Evolutionary conservation across 495 filamentous ascomycete genomes (phyloP).

Genomic region (Annulohypoxylon nitens): DNA sequence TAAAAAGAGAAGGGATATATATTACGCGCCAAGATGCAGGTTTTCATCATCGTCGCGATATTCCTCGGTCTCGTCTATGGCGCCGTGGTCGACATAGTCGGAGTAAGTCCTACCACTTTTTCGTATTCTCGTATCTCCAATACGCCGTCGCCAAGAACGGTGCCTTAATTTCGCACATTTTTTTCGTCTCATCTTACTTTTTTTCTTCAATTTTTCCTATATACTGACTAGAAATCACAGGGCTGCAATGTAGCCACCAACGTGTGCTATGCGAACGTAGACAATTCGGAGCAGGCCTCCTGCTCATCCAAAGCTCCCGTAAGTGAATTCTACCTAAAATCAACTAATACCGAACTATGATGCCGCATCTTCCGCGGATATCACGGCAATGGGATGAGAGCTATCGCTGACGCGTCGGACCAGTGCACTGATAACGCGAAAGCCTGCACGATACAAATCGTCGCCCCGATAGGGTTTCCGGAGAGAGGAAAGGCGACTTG

Average conservation of each 20-base stretch:
- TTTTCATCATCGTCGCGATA: constrained; percentile 10
- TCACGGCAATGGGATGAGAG: not conserved
- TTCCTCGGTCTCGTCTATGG: constrained; percentile 9
- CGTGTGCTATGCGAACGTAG: constrained; percentile 14
- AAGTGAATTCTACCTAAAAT: not conserved
- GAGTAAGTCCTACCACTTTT: not conserved
- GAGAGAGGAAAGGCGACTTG: constrained; percentile 9
- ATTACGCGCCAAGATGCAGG: not conserved
- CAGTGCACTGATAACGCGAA: constrained; percentile 11
- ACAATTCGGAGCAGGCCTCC: constrained; percentile 11
- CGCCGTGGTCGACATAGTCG: constrained; percentile 14
- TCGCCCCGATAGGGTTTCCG: constrained; percentile 11
- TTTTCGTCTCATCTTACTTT: not conserved
- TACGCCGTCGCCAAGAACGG: not conserved
- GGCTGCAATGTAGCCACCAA: constrained; percentile 12
- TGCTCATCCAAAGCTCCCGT: constrained; percentile 1
- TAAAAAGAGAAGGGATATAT: not conserved
- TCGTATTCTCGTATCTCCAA: not conserved
- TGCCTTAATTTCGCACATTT: not conserved
- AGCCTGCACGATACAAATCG: constrained; percentile 9
- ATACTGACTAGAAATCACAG: constrained; percentile 6
- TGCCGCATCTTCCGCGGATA: not conserved
- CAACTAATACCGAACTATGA: not conserved
- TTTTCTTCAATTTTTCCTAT: too few relatives aligned
- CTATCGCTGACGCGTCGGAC: not conserved